A percentile compares a stretch with the other conserved stretches of the same genome.
phyloP scores from a whole-genome alignment of 148 eudicot species.

The Pharnaceum exiguum region DNA sequence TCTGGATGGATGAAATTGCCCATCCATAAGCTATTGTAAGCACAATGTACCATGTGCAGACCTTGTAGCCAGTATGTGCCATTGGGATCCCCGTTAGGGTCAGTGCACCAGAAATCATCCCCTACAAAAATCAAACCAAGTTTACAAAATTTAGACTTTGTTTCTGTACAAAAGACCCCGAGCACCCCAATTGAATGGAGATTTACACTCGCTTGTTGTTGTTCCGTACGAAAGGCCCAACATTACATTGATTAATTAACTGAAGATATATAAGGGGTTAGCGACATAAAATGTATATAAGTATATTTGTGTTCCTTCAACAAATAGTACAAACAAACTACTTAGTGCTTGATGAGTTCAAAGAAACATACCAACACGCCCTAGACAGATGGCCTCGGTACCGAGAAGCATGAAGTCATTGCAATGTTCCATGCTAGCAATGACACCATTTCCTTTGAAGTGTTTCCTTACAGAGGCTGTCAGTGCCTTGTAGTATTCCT shows the following conservation, averaged over 20 bases:
- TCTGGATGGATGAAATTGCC: slow-evolving; percentile 92
- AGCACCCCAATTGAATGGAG: too few species aligned
- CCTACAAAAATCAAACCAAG: slow-evolving; percentile 31
- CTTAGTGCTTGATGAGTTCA: neutral
- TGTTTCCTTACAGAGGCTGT: slow-evolving; percentile 54
- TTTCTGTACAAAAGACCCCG: too few species aligned
- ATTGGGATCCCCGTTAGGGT: slow-evolving; percentile 71
- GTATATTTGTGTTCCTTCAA: too few species aligned
- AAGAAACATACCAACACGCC: slow-evolving; percentile 60
- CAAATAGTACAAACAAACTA: neutral
- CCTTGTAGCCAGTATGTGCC: slow-evolving; percentile 77
- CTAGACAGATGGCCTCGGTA: slow-evolving; percentile 60
- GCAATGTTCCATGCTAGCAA: slow-evolving; percentile 87
- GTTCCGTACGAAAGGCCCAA: too few species aligned
- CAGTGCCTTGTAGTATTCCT: slow-evolving; percentile 58
- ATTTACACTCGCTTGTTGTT: too few species aligned
- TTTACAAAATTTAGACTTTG: too few species aligned
- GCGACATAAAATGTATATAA: too few species aligned
- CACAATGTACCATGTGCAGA: slow-evolving; percentile 89
- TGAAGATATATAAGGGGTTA: too few species aligned
- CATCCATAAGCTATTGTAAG: slow-evolving; percentile 90
- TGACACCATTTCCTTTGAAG: slow-evolving; percentile 72
- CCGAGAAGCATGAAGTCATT: slow-evolving; percentile 86
- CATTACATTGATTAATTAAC: too few species aligned
- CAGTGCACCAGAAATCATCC: slow-evolving; percentile 86